Evolutionary conservation across 345 rosid genomes (phyloP).

Genomic region (Hibiscus trionum): DNA sequence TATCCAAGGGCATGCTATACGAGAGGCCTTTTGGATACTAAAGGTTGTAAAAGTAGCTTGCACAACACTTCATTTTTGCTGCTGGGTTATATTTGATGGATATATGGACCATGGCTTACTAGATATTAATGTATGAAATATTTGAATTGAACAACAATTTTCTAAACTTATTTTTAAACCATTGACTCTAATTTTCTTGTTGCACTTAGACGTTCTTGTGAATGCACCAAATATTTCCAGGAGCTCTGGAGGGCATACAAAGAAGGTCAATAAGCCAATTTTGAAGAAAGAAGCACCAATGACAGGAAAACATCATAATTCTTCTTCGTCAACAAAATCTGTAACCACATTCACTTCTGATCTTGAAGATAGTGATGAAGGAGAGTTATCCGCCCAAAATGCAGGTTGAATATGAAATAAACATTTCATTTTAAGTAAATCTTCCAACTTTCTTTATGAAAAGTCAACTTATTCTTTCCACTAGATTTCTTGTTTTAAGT

Average conservation of each 20-base stretch:
- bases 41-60: neutral
- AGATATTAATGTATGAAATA: neutral
- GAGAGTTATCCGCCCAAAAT: constrained; percentile 11
- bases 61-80: neutral
- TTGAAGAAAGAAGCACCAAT: constrained; percentile 6
- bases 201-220: constrained; percentile 13
- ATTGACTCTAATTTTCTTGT: constrained; percentile 1
- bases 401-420: constrained; percentile 25
- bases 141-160: neutral
- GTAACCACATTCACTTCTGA: constrained; percentile 11
- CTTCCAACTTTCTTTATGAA: neutral
- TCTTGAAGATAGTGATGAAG: constrained; percentile 13
- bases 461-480: neutral
- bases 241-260: constrained; percentile 16
- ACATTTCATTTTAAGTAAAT: neutral
- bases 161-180: neutral
- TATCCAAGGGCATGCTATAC: neutral
- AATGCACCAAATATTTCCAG: constrained; percentile 14
- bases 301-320: constrained; percentile 4
- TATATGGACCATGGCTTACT: neutral
- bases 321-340: constrained; percentile 14
- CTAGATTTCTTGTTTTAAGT: neutral
- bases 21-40: neutral
- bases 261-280: constrained; percentile 16
- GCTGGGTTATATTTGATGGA: neutral